Conservation (phyloP, 192 early-diverging fungal species). For the Coemansia furcata region DNA sequence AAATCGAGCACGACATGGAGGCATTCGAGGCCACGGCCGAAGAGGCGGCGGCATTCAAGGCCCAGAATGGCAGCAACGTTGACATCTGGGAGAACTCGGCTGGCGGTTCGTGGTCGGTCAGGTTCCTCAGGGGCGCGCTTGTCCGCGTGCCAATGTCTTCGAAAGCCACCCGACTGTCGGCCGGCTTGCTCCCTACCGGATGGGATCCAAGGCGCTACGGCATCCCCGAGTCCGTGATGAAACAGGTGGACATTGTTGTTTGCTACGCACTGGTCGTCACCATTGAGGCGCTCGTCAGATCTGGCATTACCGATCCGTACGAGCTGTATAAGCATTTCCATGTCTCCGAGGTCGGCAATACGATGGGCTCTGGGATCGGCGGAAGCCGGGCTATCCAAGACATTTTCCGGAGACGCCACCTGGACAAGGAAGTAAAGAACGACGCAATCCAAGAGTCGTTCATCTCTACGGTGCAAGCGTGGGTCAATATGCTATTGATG, state of each 20-base stretch:
- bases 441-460: slow-evolving; percentile 64
- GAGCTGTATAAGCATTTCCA: slow-evolving; percentile 97
- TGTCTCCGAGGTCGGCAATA: slow-evolving; percentile 91
- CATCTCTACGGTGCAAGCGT: slow-evolving; percentile 93
- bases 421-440: slow-evolving; percentile 51
- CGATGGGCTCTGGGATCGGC: slow-evolving; percentile 86
- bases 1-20: slow-evolving; percentile 84
- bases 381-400: slow-evolving; percentile 75
- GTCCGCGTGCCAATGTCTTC: slow-evolving; percentile 91
- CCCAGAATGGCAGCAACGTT: slow-evolving; percentile 77
- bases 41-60: slow-evolving; percentile 84
- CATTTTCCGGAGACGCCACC: slow-evolving; percentile 76
- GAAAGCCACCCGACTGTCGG: slow-evolving; percentile 74
- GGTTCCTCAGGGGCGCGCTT: slow-evolving; percentile 82
- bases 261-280: slow-evolving; percentile 87
- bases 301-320: slow-evolving; percentile 95
- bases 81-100: slow-evolving; percentile 54
- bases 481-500: slow-evolving; percentile 91
- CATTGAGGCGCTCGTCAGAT: slow-evolving; percentile 85
- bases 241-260: slow-evolving; percentile 88
- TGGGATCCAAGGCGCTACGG: slow-evolving; percentile 92
- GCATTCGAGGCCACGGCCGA: slow-evolving; percentile 85
- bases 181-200: slow-evolving; percentile 90
- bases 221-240: slow-evolving; percentile 86
- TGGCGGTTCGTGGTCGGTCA: slow-evolving; percentile 74